Base-by-base conservation (phyloP, 1,284 basidiomycete species). In the Meira nashicola region DNA sequence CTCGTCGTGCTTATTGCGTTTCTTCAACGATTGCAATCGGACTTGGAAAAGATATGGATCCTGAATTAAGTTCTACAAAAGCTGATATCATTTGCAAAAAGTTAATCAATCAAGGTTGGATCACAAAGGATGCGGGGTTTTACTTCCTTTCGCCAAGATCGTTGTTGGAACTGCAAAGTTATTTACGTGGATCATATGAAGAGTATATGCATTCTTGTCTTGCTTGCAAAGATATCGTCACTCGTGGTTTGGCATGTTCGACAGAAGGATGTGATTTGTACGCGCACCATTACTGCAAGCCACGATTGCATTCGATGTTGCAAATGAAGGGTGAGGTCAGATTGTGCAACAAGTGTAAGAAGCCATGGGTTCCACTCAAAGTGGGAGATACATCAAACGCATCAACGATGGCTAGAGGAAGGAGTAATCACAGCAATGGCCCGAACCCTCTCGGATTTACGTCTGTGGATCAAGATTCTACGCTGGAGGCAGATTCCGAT, bases 401-500 rank as follows among this genome's bases (percentile, higher is more conserved):
- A 33, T 33, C 28, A 33, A 33, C 28, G 28, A 33, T 33, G 28
- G 8, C 8, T 3, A 33, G 3, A 33, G 28, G 28, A 33, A 33
- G 28, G 28, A 33, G 28, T 8, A 33, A 33, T 8, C 28, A 8
- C 28, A 33, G 8, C 28, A 33, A 33, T 33, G 28, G 28, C 8
- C 4, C 3, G 8, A 33, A 33, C 8, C 28, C 28, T 4, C 28
- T 33, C 28, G 28, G 28, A 8, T 33, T 33, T 33, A 33, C 28
- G 28, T 33, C 28, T 33, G 28, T 33, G 8, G 8, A 33, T 33
- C 28, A 8, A 33, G 28, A 3, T 33, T 33, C 28, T 33, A 33
- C 28, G 8, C 4, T 19, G 46, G 49, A 53, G 33, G 50, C 23
- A 43, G 37, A 51, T 33, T 23, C 28, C 21, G 54, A 60, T 9